phyloP scores from a whole-genome alignment of 257 asterid species.

The Salvia splendens region DNA sequence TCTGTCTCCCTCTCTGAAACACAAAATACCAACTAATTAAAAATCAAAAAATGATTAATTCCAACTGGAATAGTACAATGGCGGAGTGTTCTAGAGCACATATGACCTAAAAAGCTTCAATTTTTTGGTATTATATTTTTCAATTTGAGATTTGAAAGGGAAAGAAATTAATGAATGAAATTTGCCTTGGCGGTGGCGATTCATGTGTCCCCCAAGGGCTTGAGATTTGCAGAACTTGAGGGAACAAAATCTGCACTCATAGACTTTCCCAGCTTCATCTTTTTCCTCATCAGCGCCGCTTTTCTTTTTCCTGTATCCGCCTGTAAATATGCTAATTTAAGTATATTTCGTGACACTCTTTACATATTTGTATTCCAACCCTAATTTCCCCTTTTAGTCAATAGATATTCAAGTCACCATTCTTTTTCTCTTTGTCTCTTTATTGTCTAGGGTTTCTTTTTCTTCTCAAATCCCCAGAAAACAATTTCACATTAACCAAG shows the following conservation, averaged over 20 bases:
- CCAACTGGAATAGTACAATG: too few species aligned
- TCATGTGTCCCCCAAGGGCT: slow-evolving; percentile 99
- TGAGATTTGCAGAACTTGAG: slow-evolving; percentile 99
- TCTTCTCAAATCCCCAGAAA: not conserved
- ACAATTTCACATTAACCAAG: too few species aligned
- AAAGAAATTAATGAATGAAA: not conserved
- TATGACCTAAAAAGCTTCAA: too few species aligned
- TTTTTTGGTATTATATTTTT: too few species aligned
- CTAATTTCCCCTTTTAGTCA: slow-evolving; percentile 20
- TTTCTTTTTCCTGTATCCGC: slow-evolving; percentile 66
- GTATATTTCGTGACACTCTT: slow-evolving; percentile 40
- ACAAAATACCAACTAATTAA: slow-evolving; percentile 16
- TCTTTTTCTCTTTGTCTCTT: slow-evolving; percentile 26
- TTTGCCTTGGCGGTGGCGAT: slow-evolving; percentile 98
- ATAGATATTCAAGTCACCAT: slow-evolving; percentile 15
- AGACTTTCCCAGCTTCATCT: slow-evolving; percentile 73
- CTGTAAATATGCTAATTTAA: slow-evolving; percentile 45
- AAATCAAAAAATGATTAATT: not conserved
- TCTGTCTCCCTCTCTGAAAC: slow-evolving; percentile 91
- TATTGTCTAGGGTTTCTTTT: slow-evolving; percentile 39
- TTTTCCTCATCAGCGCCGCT: slow-evolving; percentile 58
- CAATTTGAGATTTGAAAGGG: too few species aligned
- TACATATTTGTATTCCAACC: slow-evolving; percentile 1
- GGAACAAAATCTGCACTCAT: slow-evolving; percentile 98
- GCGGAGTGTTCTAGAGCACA: slow-evolving; percentile 10